phyloP scores from a whole-genome alignment of 768 basidiomycete species.

The Pleurotus giganteus region DNA sequence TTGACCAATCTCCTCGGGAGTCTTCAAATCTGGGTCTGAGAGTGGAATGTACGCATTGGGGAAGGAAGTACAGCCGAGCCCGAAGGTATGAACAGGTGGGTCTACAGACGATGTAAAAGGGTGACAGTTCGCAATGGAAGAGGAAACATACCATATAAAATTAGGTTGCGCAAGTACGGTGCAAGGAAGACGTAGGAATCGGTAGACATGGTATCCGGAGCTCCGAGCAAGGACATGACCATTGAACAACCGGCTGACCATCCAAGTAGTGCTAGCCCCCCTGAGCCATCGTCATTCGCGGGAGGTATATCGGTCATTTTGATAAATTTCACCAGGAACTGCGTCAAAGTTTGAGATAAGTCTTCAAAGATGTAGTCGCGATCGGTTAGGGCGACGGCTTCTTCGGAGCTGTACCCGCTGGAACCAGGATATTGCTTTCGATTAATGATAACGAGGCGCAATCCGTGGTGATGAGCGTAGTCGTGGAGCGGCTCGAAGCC shows the following conservation, averaged over 20 bases:
- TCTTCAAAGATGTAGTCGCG: constrained; percentile 26
- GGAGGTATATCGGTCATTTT: constrained; percentile 24
- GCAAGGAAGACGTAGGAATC: constrained; percentile 23
- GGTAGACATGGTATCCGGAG: constrained; percentile 19
- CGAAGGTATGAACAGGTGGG: constrained; percentile 27
- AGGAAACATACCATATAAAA: constrained; percentile 29
- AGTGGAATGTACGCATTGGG: constrained; percentile 20
- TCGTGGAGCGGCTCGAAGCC: constrained; percentile 18
- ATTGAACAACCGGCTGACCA: constrained; percentile 35
- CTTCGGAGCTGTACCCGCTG: constrained; percentile 28
- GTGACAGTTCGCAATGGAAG: background rate
- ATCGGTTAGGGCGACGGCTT: constrained; percentile 26
- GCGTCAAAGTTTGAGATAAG: constrained; percentile 21
- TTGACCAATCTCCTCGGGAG: constrained; percentile 20
- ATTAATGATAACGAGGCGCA: constrained; percentile 10
- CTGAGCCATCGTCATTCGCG: constrained; percentile 22
- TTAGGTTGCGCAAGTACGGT: constrained; percentile 27
- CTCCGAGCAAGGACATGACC: constrained; percentile 26
- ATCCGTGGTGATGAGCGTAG: constrained; percentile 12
- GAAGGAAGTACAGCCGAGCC: constrained; percentile 13
- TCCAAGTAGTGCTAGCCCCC: constrained; percentile 36
- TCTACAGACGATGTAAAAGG: constrained; percentile 19
- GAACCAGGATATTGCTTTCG: constrained; percentile 23
- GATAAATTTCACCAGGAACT: constrained; percentile 28
- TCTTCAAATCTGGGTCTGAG: constrained; percentile 18